Evolutionary conservation across 352 stramenopile genomes (phyloP), one percentile per base, ranked within the genome.

Genomic region (Hyaloperonospora arabidopsidis): DNA sequence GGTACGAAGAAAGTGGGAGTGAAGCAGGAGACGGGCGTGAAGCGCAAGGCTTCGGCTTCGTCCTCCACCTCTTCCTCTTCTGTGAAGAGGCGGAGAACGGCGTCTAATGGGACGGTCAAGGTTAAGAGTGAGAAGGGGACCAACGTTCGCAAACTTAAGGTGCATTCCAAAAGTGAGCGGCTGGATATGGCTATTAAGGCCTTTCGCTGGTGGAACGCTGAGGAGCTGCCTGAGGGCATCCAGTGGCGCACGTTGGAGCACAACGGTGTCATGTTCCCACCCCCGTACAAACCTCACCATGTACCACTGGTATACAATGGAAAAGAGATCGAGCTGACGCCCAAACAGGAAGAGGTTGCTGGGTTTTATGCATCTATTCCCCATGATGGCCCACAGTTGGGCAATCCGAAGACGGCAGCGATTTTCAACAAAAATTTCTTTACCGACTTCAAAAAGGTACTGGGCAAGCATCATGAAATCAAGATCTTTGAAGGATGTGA

Each of bases 391-490:
- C 97, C 97, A 58, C 97, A 99, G 65, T 77, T 99, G 5, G 90
- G 95, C 21, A 97, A 98, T 59, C 77, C 86, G 5, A 98, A 98
- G 64, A 98, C 93, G 2, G 90, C 86, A 54, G 88, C 95, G 67
- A 98, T 98, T 18, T 99, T 99, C 68, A 98, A 98, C 63, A 97
- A 97, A 53, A 99, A 99, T 68, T 99, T 99, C 67, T 99, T 99
- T 57, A 72, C 76, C 1, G 96, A 95, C 57, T 96, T 97, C 46
- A 85, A 84, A 41, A 77, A 87, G 32, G 67, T 91, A 13, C 70
- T 99, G 8, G 95, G 94, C n/a, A 96, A 91, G 39, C 72, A 72
- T 8, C 94, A 99, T 67, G 72, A 89, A 8, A 89, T 99, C 49
- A 97, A 98, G 59, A 74, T 72, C 14, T 98, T 99, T 59, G 84